Percentiles rank a stretch among this genome's conserved stretches.
phyloP scores from a whole-genome alignment of 805 yeast genomes.

The Scheffersomyces lignosus region DNA sequence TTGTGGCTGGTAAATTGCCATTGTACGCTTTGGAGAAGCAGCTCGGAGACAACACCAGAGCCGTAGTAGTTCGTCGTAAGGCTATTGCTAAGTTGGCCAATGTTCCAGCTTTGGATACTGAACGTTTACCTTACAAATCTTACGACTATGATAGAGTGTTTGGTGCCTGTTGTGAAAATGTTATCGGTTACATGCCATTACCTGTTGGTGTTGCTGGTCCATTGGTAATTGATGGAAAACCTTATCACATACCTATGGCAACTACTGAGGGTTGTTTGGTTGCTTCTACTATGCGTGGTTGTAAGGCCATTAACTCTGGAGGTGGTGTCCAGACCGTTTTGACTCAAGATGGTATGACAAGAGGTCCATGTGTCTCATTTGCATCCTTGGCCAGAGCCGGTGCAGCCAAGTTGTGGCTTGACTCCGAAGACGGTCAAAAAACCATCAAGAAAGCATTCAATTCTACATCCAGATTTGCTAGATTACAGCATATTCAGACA shows the following conservation, averaged over 20 bases:
- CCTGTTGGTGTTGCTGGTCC: conserved; percentile 99
- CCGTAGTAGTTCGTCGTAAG: conserved; percentile 88
- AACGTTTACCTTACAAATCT: conserved; percentile 72
- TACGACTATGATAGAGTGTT: conserved; percentile 95
- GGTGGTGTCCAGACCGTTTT: conserved; percentile 93
- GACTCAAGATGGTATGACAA: conserved; percentile 97
- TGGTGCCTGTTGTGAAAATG: conserved; percentile 99
- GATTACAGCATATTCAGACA: conserved; percentile 85
- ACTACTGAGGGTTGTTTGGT: conserved; percentile 99
- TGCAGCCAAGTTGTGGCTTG: conserved; percentile 92
- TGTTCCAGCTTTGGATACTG: conserved; percentile 73
- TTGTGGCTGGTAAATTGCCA: conserved; percentile 77
- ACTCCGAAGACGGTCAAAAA: conserved; percentile 89
- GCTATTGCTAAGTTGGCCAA: conserved; percentile 84
- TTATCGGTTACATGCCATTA: conserved; percentile 92
- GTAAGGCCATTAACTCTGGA: conserved; percentile 95
- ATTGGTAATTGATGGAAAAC: conserved; percentile 80
- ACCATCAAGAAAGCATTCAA: conserved; percentile 85
- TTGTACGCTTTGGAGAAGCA: conserved; percentile 93
- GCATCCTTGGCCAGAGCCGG: conserved; percentile 85
- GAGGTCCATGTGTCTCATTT: conserved; percentile 97
- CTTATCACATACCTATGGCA: conserved; percentile 96
- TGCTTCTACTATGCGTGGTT: conserved; percentile 98
- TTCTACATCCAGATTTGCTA: conserved; percentile 96
- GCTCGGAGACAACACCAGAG: conserved; percentile 84